These are phyloP conservation scores for Phylloporus sp. DNA, from an alignment of 768 basidiomycete genomes.

Conservation along the genomic window DNA sequence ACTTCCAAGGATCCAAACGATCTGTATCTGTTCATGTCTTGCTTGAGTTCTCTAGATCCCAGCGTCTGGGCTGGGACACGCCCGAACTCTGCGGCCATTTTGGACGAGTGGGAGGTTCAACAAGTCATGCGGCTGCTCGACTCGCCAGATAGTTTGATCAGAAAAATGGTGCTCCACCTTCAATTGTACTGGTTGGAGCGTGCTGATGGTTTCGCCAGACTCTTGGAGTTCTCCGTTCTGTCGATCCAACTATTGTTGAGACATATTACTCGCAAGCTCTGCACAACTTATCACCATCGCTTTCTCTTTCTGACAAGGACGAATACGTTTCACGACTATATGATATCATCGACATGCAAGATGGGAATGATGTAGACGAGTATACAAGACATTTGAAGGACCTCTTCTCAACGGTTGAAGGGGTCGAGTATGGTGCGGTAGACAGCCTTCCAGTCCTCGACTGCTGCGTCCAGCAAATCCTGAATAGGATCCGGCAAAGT, in stretches of 20 bases:
- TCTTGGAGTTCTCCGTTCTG: slow-evolving; percentile 48
- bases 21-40: slow-evolving; percentile 62
- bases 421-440: slow-evolving; percentile 20
- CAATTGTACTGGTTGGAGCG: background rate
- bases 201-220: slow-evolving; percentile 43
- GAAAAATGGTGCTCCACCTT: slow-evolving; percentile 49
- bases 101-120: slow-evolving; percentile 75
- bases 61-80: slow-evolving; percentile 66
- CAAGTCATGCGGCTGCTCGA: slow-evolving; percentile 65
- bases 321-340: slow-evolving; percentile 46
- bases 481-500: slow-evolving; percentile 53
- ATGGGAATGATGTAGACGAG: slow-evolving; percentile 48
- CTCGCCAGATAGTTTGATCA: slow-evolving; percentile 53
- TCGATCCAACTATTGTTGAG: slow-evolving; percentile 58
- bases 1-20: slow-evolving; percentile 56
- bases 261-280: slow-evolving; percentile 48
- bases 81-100: slow-evolving; percentile 43
- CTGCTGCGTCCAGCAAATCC: slow-evolving; percentile 50
- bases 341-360: slow-evolving; percentile 50
- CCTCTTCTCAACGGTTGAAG: slow-evolving; percentile 38
- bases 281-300: slow-evolving; percentile 32
- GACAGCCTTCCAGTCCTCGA: slow-evolving; percentile 47
- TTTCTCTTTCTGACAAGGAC: slow-evolving; percentile 36
- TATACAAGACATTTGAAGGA: slow-evolving; percentile 54
- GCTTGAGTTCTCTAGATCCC: slow-evolving; percentile 56